A percentile compares a stretch with the other conserved stretches of the same genome.
Evolutionary conservation across 345 rosid species (phyloP).

Genomic region (Hibiscus trionum): DNA sequence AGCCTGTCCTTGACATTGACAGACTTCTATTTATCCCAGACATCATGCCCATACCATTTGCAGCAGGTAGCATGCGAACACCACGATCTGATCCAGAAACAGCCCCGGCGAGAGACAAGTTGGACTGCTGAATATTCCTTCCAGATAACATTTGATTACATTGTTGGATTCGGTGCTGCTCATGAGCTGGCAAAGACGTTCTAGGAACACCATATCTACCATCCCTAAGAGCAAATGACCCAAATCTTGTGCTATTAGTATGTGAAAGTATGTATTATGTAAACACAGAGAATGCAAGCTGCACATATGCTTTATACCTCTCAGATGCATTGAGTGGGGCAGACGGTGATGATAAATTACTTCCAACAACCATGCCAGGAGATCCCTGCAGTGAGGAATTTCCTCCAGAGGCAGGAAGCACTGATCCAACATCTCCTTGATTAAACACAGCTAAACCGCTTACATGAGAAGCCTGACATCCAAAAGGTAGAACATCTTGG

Average conservation of each 20-base stretch:
- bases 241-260: slow-evolving; percentile 7
- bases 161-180: slow-evolving; percentile 75
- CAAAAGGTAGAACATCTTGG: slow-evolving; percentile 51
- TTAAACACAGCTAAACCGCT: slow-evolving; percentile 46
- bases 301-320: slow-evolving; percentile 36
- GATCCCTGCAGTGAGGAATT: slow-evolving; percentile 61
- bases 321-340: slow-evolving; percentile 48
- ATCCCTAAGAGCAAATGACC: slow-evolving; percentile 42
- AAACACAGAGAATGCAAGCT: slow-evolving; percentile 6
- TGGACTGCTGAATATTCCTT: slow-evolving; percentile 67
- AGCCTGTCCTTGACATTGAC: slow-evolving; percentile 71
- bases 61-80: slow-evolving; percentile 53
- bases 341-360: slow-evolving; percentile 48
- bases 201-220: slow-evolving; percentile 64
- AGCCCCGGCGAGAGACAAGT: slow-evolving; percentile 55
- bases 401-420: slow-evolving; percentile 52
- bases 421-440: slow-evolving; percentile 58
- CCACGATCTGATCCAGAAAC: slow-evolving; percentile 61
- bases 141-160: slow-evolving; percentile 54
- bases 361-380: slow-evolving; percentile 50
- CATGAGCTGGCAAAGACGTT: slow-evolving; percentile 65
- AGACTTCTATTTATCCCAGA: slow-evolving; percentile 58
- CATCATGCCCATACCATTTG: slow-evolving; percentile 60
- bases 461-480: slow-evolving; percentile 54
- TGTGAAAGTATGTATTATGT: slow-evolving; percentile 7